These are phyloP conservation scores for Teratosphaeria destructans DNA, from an alignment of 2,329 filamentous ascomycete species.

Conservation along the genomic window DNA sequence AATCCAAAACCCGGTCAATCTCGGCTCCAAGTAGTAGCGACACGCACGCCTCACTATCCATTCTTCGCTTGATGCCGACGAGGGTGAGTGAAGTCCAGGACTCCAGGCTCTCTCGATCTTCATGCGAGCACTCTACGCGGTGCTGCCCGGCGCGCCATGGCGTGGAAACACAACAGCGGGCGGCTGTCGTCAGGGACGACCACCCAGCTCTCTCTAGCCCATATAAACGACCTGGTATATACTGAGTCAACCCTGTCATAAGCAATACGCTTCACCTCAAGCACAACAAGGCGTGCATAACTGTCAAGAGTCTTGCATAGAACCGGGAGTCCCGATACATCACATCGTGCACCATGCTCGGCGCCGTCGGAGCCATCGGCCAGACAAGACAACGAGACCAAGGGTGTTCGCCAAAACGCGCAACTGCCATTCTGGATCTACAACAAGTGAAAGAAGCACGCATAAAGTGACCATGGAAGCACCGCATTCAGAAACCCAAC, in stretches of 20 bases:
- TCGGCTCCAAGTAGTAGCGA: conserved; percentile 12
- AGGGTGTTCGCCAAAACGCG: background rate
- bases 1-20: conserved; percentile 20
- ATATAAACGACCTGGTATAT: too few relatives aligned
- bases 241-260: too few relatives aligned
- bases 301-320: too few relatives aligned
- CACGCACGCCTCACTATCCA: background rate
- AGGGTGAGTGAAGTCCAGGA: too few relatives aligned
- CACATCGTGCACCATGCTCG: background rate
- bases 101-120: background rate
- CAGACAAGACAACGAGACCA: background rate
- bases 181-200: background rate
- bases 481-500: background rate
- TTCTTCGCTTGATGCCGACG: too few relatives aligned
- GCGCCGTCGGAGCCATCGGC: background rate
- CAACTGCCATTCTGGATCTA: background rate
- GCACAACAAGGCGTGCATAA: too few relatives aligned
- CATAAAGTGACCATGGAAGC: background rate
- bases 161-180: background rate
- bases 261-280: too few relatives aligned
- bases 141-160: background rate
- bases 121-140: background rate
- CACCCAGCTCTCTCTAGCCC: background rate
- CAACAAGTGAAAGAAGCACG: background rate
- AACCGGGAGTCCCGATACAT: background rate